Conservation (phyloP, 352 stramenopile species). For the Pythium monospermum region DNA sequence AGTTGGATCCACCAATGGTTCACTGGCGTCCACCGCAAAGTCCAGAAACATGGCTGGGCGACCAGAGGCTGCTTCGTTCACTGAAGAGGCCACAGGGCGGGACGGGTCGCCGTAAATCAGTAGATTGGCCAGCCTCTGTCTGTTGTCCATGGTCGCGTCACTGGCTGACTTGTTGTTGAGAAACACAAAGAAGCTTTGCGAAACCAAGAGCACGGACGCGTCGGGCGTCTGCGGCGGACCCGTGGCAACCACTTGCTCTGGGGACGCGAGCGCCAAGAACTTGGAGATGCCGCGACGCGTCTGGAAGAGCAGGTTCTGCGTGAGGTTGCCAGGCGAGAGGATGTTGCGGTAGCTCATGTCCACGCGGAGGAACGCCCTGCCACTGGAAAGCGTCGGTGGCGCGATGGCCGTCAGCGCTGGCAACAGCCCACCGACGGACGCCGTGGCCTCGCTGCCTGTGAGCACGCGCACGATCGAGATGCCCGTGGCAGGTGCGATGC, state of each 20-base stretch:
- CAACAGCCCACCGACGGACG: not conserved
- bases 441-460: not conserved
- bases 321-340: conserved; percentile 26
- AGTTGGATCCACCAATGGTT: conserved; percentile 7
- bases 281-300: conserved; percentile 34
- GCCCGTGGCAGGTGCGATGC: not conserved
- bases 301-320: conserved; percentile 40
- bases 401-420: conserved; percentile 1
- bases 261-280: conserved; percentile 31
- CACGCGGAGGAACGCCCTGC: conserved; percentile 28
- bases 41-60: conserved; percentile 43
- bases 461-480: no score
- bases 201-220: conserved; percentile 34
- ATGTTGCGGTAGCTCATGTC: conserved; percentile 43
- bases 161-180: conserved; percentile 17
- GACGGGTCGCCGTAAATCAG: conserved; percentile 41
- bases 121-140: conserved; percentile 33
- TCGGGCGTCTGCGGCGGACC: conserved; percentile 21
- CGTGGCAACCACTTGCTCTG: conserved; percentile 19
- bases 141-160: conserved; percentile 12
- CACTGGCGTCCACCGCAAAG: conserved; percentile 22
- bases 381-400: conserved; percentile 2
- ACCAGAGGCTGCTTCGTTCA: conserved; percentile 3
- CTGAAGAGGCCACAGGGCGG: conserved; percentile 10
- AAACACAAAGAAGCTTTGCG: conserved; percentile 36